These are phyloP conservation scores for Blumeria graminis DNA, from an alignment of 2,329 filamentous ascomycete genomes.

Conservation along the genomic window DNA sequence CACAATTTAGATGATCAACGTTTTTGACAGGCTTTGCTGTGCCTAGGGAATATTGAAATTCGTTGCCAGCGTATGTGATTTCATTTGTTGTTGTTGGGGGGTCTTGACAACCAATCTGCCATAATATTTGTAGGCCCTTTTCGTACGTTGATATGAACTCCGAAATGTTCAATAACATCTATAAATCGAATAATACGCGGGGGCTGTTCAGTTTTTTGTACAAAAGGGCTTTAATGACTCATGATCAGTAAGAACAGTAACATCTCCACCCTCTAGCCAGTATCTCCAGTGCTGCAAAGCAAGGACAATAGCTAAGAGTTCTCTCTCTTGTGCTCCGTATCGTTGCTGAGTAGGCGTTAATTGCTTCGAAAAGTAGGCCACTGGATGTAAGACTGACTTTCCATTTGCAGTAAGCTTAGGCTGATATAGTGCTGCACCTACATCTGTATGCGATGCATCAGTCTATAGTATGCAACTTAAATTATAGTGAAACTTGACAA, in stretches of 20 bases:
- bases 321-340: neutral
- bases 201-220: neutral
- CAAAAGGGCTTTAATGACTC: neutral
- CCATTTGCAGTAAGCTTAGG: neutral
- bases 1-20: neutral
- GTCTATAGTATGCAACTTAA: neutral
- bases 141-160: neutral
- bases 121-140: slow-evolving; percentile 1
- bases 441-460: neutral
- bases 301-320: slow-evolving; percentile 1
- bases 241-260: neutral
- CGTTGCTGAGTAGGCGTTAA: neutral
- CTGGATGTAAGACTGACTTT: neutral
- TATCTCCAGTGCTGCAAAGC: slow-evolving; percentile 1
- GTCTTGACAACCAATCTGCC: slow-evolving; percentile 1
- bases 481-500: neutral
- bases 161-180: slow-evolving; percentile 1
- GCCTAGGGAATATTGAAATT: neutral
- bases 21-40: neutral
- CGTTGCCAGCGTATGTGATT: neutral
- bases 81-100: neutral
- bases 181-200: slow-evolving; percentile 1
- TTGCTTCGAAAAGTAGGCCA: neutral
- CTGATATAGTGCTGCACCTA: neutral
- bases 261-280: neutral